Conservation (phyloP, 768 basidiomycete genomes). For the Chiua virens region DNA sequence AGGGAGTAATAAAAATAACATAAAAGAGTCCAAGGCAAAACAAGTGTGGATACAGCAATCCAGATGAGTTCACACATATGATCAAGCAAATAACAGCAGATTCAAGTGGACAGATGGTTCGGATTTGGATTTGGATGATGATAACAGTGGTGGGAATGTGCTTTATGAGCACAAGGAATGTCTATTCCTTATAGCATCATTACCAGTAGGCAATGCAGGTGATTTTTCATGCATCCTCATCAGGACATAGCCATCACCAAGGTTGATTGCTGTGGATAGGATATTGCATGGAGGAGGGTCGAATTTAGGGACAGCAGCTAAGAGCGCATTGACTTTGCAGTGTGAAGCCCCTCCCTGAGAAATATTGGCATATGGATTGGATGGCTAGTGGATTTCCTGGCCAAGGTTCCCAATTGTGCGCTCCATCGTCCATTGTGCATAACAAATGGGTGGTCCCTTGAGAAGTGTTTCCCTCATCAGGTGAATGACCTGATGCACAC, state of each 20-base stretch:
- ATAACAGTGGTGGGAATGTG: too few relatives aligned
- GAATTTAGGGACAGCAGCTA: neutral
- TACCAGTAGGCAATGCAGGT: too few relatives aligned
- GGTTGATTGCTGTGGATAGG: neutral
- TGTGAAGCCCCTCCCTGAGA: neutral
- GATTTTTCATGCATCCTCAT: too few relatives aligned
- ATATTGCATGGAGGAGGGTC: neutral
- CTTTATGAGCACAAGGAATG: too few relatives aligned
- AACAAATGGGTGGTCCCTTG: constrained; percentile 1
- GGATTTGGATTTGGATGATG: too few relatives aligned
- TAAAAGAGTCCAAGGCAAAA: too few relatives aligned
- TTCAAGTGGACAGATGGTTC: too few relatives aligned
- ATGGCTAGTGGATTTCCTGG: neutral
- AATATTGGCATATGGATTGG: constrained; percentile 1
- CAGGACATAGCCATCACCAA: neutral
- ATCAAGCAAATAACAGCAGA: too few relatives aligned
- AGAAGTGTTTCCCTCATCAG: constrained; percentile 5
- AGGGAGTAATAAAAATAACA: too few relatives aligned
- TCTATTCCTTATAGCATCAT: too few relatives aligned
- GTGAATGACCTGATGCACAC: constrained; percentile 31
- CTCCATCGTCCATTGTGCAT: constrained; percentile 34
- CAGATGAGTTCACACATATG: too few relatives aligned
- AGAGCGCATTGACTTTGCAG: neutral
- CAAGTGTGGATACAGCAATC: too few relatives aligned
- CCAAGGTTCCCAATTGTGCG: constrained; percentile 8